A percentile compares a stretch with the other conserved stretches of the same genome.
Evolutionary conservation across 2,329 filamentous ascomycete species (phyloP).

Genomic region (Sclerotinia subarctica): DNA sequence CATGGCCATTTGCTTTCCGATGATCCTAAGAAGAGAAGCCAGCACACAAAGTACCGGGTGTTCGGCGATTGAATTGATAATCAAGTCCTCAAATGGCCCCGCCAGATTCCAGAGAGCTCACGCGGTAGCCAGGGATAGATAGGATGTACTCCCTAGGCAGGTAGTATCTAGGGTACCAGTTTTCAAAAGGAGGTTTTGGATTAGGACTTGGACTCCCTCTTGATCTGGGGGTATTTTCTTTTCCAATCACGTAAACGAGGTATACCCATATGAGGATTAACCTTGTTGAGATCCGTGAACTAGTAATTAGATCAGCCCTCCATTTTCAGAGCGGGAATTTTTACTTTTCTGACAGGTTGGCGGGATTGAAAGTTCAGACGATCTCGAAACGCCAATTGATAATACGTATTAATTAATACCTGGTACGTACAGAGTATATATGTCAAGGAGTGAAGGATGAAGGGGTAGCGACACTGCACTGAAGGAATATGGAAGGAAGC

Average conservation of each 20-base stretch:
- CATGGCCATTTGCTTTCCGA: neutral
- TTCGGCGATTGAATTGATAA: slow-evolving; percentile 6
- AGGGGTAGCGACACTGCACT: neutral
- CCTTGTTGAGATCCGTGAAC: slow-evolving; percentile 5
- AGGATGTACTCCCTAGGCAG: neutral
- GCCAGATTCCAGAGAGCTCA: slow-evolving; percentile 7
- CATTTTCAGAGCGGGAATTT: neutral
- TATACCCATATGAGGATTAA: neutral
- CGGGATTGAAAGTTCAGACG: slow-evolving; percentile 2
- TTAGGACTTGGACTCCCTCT: slow-evolving; percentile 5
- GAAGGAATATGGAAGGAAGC: slow-evolving; percentile 11
- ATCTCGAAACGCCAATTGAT: neutral
- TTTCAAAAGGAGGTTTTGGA: slow-evolving; percentile 7
- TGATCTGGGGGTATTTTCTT: slow-evolving; percentile 12
- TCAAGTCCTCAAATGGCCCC: neutral
- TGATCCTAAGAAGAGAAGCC: neutral
- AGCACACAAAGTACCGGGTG: neutral
- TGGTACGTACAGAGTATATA: too few relatives aligned
- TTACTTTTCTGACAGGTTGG: neutral
- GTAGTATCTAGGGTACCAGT: slow-evolving; percentile 1
- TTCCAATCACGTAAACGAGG: neutral
- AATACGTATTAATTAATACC: too few relatives aligned
- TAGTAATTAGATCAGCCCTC: neutral
- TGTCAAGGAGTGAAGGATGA: neutral
- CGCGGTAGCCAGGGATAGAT: slow-evolving; percentile 12